phyloP scores from a whole-genome alignment of 1,284 basidiomycete genomes.

The Ustilago xerochloae region DNA sequence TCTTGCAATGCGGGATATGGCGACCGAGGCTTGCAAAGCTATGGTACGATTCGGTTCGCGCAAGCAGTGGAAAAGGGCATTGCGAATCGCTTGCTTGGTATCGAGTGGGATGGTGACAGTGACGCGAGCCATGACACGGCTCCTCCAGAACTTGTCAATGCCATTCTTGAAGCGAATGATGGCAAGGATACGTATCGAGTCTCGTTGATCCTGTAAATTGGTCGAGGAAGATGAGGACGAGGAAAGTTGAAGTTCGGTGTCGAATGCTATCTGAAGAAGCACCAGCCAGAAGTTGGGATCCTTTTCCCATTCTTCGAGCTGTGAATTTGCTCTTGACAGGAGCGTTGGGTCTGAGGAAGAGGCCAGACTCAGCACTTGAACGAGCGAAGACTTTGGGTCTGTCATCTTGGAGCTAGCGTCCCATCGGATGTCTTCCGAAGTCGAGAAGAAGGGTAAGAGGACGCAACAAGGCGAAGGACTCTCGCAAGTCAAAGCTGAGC shows the following conservation, averaged over 20 bases:
- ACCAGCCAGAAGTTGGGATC: constrained; percentile 55
- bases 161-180: constrained; percentile 68
- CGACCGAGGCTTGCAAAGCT: constrained; percentile 60
- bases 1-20: constrained; percentile 62
- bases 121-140: constrained; percentile 54
- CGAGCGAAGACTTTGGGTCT: constrained; percentile 30
- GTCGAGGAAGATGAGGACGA: constrained; percentile 10
- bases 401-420: constrained; percentile 9
- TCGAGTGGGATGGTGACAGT: constrained; percentile 56
- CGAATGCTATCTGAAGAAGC: constrained; percentile 60
- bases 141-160: constrained; percentile 64
- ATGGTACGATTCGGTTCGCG: constrained; percentile 59
- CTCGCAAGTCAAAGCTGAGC: no score
- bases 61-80: constrained; percentile 55
- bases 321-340: constrained; percentile 34
- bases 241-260: constrained; percentile 22
- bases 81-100: constrained; percentile 56
- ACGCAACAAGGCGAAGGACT: no score
- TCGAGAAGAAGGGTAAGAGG: neutral
- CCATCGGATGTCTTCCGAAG: neutral
- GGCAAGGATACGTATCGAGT: constrained; percentile 53
- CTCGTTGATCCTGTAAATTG: constrained; percentile 20
- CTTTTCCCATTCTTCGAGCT: constrained; percentile 58
- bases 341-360: constrained; percentile 33
- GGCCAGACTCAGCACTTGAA: constrained; percentile 47